These are phyloP conservation scores for Withania somnifera DNA, from an alignment of 305 asterid genomes.

Conservation along the genomic window DNA sequence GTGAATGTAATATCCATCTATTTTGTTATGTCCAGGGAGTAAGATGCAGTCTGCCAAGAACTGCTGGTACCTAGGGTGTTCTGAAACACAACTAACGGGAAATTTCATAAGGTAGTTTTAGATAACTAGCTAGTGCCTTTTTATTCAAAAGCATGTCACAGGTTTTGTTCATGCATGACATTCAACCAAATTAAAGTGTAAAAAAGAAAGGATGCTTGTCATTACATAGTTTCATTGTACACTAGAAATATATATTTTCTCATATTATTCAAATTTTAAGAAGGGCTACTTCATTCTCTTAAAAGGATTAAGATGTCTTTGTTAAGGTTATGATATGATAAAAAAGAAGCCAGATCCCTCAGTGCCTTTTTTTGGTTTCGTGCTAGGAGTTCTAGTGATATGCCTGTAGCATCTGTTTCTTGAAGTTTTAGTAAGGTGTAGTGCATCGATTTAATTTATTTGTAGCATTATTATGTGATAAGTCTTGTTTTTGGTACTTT, in stretches of 20 bases:
- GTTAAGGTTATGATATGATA: background rate
- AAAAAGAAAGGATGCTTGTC: background rate
- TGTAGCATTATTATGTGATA: no score
- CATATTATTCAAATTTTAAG: background rate
- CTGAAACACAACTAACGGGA: background rate
- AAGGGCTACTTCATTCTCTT: background rate
- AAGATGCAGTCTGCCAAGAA: background rate
- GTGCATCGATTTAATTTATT: no score
- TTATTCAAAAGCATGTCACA: background rate
- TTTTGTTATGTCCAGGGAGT: background rate
- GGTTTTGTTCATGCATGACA: background rate
- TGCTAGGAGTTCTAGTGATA: no score
- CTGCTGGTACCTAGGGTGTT: background rate
- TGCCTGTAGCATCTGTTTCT: no score
- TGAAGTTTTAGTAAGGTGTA: no score
- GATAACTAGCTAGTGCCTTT: background rate
- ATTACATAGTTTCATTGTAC: background rate
- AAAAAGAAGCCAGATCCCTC: background rate
- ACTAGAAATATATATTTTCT: background rate
- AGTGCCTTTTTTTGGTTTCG: background rate
- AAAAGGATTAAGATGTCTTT: background rate
- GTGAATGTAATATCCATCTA: background rate
- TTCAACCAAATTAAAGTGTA: background rate
- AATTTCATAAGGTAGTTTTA: background rate
- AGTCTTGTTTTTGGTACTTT: no score